These are phyloP conservation scores for Trametes maxima DNA, from an alignment of 768 basidiomycete genomes.

Conservation along the genomic window DNA sequence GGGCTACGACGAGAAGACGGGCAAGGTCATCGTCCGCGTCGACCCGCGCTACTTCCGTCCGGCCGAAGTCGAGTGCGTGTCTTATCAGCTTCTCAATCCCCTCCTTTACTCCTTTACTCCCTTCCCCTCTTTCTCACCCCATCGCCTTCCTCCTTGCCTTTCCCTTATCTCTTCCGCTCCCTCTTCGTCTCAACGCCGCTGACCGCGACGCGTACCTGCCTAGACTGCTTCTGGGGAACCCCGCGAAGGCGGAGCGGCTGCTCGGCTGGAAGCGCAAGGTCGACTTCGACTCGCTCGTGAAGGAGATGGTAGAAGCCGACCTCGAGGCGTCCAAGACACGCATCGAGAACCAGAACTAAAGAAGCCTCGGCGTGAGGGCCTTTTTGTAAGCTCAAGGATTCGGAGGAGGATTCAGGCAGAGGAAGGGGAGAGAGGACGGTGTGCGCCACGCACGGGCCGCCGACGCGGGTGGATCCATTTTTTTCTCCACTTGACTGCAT, in stretches of 20 bases:
- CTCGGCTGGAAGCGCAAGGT: constrained; percentile 92
- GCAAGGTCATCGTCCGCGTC: constrained; percentile 76
- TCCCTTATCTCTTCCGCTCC: neutral
- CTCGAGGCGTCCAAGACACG: constrained; percentile 71
- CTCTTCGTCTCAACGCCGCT: neutral
- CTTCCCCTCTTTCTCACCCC: neutral
- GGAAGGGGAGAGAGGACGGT: too few species aligned
- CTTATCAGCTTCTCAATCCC: neutral
- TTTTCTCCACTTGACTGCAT: too few species aligned
- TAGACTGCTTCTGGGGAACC: constrained; percentile 84
- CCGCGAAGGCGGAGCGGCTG: constrained; percentile 83
- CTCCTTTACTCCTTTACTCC: neutral
- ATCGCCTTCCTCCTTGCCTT: neutral
- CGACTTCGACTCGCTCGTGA: constrained; percentile 80
- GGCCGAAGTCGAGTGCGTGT: constrained; percentile 87
- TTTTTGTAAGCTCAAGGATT: too few species aligned
- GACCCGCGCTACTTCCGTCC: constrained; percentile 93
- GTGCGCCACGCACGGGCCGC: too few species aligned
- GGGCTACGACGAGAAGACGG: constrained; percentile 69
- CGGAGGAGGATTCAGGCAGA: too few species aligned
- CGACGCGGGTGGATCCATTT: too few species aligned
- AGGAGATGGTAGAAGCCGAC: constrained; percentile 90
- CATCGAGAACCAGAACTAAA: constrained; percentile 81
- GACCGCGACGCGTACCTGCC: neutral
- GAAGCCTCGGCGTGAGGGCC: too few species aligned